Conservation (phyloP, 73 alveolate species). For the Tetrahymena elliotti region DNA sequence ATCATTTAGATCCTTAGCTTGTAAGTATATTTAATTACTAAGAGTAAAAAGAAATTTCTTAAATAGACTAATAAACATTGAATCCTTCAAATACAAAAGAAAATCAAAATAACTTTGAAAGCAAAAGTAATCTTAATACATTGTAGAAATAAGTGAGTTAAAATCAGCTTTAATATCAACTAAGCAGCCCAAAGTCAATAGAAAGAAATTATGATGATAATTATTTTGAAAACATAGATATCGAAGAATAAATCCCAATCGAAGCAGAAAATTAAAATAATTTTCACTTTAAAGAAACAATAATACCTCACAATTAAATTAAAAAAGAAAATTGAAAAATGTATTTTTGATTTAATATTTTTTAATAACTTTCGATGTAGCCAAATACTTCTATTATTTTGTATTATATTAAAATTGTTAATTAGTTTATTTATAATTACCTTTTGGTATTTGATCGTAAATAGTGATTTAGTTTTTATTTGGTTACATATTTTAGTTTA, state of each 20-base stretch:
- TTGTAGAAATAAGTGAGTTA: not conserved
- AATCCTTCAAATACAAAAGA: not conserved
- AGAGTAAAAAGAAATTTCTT: not conserved
- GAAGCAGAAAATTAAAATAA: not conserved
- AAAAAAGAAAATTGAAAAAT: not conserved
- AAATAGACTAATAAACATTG: not conserved
- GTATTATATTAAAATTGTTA: too few relatives aligned
- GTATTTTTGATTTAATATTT: too few relatives aligned
- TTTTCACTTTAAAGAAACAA: not conserved
- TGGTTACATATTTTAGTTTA: too few relatives aligned
- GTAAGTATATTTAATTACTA: not conserved
- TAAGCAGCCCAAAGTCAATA: not conserved
- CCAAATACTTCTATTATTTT: too few relatives aligned
- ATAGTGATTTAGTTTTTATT: too few relatives aligned
- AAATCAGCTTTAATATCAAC: not conserved
- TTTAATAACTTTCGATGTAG: too few relatives aligned
- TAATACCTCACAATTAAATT: not conserved
- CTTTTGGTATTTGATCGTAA: too few relatives aligned
- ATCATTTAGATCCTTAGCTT: not conserved
- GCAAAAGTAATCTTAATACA: too few relatives aligned
- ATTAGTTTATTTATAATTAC: too few relatives aligned
- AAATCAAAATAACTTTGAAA: too few relatives aligned
- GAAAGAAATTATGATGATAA: not conserved
- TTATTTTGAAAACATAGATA: not conserved
- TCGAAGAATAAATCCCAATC: not conserved